A percentile compares a stretch with the other conserved stretches of the same genome.
These are phyloP conservation scores for Spathaspora arborariae DNA, from an alignment of 805 yeast genomes.

Conservation along the genomic window DNA sequence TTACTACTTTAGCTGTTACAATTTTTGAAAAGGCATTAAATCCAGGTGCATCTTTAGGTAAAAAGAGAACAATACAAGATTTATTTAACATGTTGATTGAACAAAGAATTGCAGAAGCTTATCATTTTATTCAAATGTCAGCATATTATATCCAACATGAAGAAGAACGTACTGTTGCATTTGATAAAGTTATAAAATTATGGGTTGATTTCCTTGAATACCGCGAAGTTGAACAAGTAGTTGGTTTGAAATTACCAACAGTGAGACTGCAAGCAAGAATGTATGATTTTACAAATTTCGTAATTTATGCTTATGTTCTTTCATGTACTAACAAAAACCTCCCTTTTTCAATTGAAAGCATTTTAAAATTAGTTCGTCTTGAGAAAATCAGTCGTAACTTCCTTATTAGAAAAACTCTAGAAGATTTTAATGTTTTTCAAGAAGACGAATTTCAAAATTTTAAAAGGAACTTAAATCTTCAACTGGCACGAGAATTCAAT, in stretches of 20 bases:
- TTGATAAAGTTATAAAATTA: conserved; percentile 22
- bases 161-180: conserved; percentile 12
- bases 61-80: conserved; percentile 12
- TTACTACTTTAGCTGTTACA: conserved; percentile 24
- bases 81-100: conserved; percentile 25
- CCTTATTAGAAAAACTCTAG: conserved; percentile 3
- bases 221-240: background rate
- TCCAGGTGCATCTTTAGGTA: conserved; percentile 9
- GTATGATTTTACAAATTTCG: conserved; percentile 18
- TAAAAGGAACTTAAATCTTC: conserved; percentile 1
- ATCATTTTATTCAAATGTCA: conserved; percentile 24
- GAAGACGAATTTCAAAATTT: conserved; percentile 7
- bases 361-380: conserved; percentile 1
- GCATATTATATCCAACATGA: conserved; percentile 12
- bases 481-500: conserved; percentile 15
- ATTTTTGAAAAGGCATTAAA: conserved; percentile 18
- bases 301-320: conserved; percentile 32
- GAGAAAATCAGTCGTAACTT: background rate
- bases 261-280: background rate
- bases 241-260: conserved; percentile 4
- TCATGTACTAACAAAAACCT: conserved; percentile 22
- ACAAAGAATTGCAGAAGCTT: conserved; percentile 30
- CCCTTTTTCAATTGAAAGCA: conserved; percentile 1
- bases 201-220: conserved; percentile 36
- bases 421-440: conserved; percentile 3